These are phyloP conservation scores for Schwanniomyces polymorphus DNA, from an alignment of 805 yeast species.

Conservation along the genomic window DNA sequence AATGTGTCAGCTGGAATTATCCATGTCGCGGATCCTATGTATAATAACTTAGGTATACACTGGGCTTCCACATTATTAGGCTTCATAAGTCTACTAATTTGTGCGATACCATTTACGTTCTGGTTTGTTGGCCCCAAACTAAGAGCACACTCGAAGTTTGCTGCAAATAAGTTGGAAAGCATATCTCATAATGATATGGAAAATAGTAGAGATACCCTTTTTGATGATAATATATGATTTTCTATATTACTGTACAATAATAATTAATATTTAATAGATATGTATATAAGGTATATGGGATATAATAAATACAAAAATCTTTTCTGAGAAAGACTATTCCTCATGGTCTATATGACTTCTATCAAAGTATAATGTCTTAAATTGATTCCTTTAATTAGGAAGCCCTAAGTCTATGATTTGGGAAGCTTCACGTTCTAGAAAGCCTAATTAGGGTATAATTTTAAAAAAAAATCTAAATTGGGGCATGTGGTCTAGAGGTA, in stretches of 20 bases:
- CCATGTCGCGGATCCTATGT: constrained; percentile 48
- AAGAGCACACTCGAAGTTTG: constrained; percentile 46
- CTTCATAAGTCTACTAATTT: constrained; percentile 57
- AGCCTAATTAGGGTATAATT: background rate
- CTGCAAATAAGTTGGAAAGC: background rate
- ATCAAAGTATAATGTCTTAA: too few relatives aligned
- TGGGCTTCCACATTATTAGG: constrained; percentile 58
- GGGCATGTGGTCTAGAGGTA: constrained; percentile 53
- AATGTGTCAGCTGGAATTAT: constrained; percentile 2
- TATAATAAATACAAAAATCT: too few relatives aligned
- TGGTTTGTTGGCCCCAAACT: constrained; percentile 56
- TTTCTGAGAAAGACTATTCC: background rate
- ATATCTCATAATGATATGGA: background rate
- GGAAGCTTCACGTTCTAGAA: too few relatives aligned
- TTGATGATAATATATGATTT: background rate
- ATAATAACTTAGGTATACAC: constrained; percentile 43
- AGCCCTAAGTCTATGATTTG: too few relatives aligned
- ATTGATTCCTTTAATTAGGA: too few relatives aligned
- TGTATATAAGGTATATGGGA: too few relatives aligned
- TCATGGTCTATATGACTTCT: too few relatives aligned
- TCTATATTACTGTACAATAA: too few relatives aligned
- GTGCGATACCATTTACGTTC: constrained; percentile 76
- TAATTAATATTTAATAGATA: too few relatives aligned
- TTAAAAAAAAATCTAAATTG: background rate
- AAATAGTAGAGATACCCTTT: background rate